Evolutionary conservation across 495 filamentous ascomycete species (phyloP).

Genomic region (Cenococcum geophilum): DNA sequence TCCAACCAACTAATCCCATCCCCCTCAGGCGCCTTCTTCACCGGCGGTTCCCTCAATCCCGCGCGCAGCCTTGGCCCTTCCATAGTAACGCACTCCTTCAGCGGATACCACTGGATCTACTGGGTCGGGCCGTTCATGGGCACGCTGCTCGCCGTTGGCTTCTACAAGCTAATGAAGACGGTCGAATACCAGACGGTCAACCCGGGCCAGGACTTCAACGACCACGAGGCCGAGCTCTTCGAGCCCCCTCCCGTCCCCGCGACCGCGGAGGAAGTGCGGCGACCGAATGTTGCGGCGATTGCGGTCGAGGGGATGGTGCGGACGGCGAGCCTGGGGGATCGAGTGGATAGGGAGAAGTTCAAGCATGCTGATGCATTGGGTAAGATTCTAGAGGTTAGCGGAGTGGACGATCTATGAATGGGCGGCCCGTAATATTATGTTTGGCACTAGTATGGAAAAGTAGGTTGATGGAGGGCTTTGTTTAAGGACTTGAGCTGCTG

Average conservation of each 20-base stretch:
- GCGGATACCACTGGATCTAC: conserved; percentile 63
- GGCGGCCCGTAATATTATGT: too few relatives aligned
- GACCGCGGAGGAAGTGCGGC: conserved; percentile 17
- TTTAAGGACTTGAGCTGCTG: too few relatives aligned
- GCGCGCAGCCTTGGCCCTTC: conserved; percentile 63
- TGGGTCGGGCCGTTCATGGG: conserved; percentile 38
- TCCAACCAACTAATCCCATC: neutral
- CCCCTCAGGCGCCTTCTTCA: conserved; percentile 56
- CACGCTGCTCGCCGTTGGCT: conserved; percentile 36
- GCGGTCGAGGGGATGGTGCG: conserved; percentile 22
- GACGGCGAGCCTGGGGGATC: neutral
- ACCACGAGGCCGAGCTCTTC: conserved; percentile 35
- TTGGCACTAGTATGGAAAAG: too few relatives aligned
- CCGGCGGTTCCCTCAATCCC: conserved; percentile 65
- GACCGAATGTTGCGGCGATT: conserved; percentile 30
- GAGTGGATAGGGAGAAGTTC: too few relatives aligned
- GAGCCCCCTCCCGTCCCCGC: conserved; percentile 18
- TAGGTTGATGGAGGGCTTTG: too few relatives aligned
- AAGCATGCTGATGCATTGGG: too few relatives aligned
- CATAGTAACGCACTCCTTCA: conserved; percentile 67
- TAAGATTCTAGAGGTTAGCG: too few relatives aligned
- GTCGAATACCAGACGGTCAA: conserved; percentile 74
- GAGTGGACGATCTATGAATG: too few relatives aligned
- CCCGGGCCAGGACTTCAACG: conserved; percentile 59
- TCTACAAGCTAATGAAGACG: conserved; percentile 44